Percentiles rank a stretch among this genome's conserved stretches.
Conservation (phyloP, 2,329 filamentous ascomycete genomes). For the Pyricularia grisea region DNA sequence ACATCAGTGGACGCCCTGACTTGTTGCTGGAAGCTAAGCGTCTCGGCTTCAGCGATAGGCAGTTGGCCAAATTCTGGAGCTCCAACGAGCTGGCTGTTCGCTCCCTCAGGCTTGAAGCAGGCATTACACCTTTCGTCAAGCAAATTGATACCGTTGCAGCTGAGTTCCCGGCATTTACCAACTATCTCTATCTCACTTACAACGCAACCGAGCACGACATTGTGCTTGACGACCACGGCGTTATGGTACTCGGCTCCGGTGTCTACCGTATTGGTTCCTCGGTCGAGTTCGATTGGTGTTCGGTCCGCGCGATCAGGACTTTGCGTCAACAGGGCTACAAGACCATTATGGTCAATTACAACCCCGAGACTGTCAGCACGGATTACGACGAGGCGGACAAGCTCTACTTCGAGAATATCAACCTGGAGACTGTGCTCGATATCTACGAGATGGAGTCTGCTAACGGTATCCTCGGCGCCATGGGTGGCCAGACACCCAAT, state of each 20-base stretch:
- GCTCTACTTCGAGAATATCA: slow-evolving; percentile 95
- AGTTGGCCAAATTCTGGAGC: slow-evolving; percentile 88
- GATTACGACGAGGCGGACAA: slow-evolving; percentile 93
- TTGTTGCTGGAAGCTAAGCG: slow-evolving; percentile 80
- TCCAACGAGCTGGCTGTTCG: slow-evolving; percentile 90
- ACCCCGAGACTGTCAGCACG: slow-evolving; percentile 81
- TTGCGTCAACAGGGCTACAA: slow-evolving; percentile 77
- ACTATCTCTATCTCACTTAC: slow-evolving; percentile 95
- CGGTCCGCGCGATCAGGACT: slow-evolving; percentile 86
- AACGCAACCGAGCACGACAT: slow-evolving; percentile 84
- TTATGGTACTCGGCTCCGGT: slow-evolving; percentile 94
- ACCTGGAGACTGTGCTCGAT: slow-evolving; percentile 79
- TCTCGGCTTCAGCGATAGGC: slow-evolving; percentile 87
- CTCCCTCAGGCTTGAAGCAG: slow-evolving; percentile 72
- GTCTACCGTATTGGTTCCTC: slow-evolving; percentile 97
- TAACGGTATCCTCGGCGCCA: slow-evolving; percentile 80
- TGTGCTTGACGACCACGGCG: slow-evolving; percentile 75
- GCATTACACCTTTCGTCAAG: slow-evolving; percentile 85
- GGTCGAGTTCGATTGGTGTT: slow-evolving; percentile 99
- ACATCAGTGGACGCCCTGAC: slow-evolving; percentile 53
- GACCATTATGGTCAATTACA: slow-evolving; percentile 94
- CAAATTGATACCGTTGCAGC: slow-evolving; percentile 98
- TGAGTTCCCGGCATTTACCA: slow-evolving; percentile 89
- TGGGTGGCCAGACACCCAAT: slow-evolving; percentile 97
- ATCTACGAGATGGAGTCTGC: slow-evolving; percentile 85